Conservation (phyloP, 495 filamentous ascomycete genomes). For the Xylaria telfairii region DNA sequence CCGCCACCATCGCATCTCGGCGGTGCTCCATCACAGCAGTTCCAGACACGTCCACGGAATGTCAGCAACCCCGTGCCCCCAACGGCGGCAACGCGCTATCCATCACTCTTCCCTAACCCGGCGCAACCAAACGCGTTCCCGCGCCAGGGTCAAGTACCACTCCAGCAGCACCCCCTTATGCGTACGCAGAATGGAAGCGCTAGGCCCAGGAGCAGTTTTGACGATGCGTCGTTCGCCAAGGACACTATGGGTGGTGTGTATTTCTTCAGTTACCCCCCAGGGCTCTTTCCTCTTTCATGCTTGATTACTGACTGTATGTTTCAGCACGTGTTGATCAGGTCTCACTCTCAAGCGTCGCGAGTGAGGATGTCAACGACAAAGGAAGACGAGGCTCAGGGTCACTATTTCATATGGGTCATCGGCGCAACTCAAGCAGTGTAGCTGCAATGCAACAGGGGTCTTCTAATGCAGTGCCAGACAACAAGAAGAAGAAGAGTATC, state of each 20-base stretch:
- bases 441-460: constrained; percentile 19
- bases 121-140: constrained; percentile 23
- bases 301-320: constrained; percentile 5
- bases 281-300: not conserved
- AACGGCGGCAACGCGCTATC: constrained; percentile 47
- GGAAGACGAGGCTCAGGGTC: constrained; percentile 26
- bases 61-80: constrained; percentile 43
- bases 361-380: constrained; percentile 30
- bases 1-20: constrained; percentile 9
- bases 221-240: constrained; percentile 26
- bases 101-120: constrained; percentile 35
- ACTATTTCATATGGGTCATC: constrained; percentile 31
- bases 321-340: constrained; percentile 35
- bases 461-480: constrained; percentile 23
- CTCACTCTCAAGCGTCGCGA: constrained; percentile 30
- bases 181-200: constrained; percentile 23
- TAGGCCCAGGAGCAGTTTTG: not conserved
- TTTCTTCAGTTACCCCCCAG: constrained; percentile 3
- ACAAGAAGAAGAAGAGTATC: constrained; percentile 34
- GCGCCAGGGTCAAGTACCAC: constrained; percentile 25
- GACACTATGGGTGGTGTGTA: constrained; percentile 26
- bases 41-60: constrained; percentile 31
- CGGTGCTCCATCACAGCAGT: constrained; percentile 8
- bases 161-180: constrained; percentile 27
- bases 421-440: constrained; percentile 28